Base-by-base conservation (phyloP, 164 flowering plant genomes). In the Aristolochia fimbriata region DNA sequence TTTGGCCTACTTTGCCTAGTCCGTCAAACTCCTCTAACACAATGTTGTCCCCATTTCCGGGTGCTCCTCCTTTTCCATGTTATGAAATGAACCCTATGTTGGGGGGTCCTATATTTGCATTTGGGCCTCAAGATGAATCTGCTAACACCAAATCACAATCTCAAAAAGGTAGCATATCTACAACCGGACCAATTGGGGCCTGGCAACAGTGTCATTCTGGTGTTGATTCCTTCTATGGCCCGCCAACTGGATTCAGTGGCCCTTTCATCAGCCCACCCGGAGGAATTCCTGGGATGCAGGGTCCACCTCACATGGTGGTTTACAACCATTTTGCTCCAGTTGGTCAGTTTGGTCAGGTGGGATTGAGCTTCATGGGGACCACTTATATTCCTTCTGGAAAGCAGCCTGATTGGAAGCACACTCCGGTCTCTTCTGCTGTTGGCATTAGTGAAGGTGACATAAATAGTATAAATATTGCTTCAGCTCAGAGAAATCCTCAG, bases 291-390 rank as follows among this genome's bases (percentile, higher is more conserved):
- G 95, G 91, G 55, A 85, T 85, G 63, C 98, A 87, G 67, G 91
- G 85, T 21, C 87, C 92, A 16, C 92, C 93, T 7, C 97, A 93
- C 72, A 93, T 93, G 99, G 91, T 90, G 59, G 87, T 93, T 15
- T 93, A 93, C 68, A 90, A 90, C 67, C 99, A 93, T 75, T 93
- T 86, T 75, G 84, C 97, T 49, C 99, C 96, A 31, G 94, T 93
- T 56, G 97, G 96, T 48, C 98, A 87, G 71, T 89, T 79, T 77
- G 96, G 97, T 58, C 97, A 89, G 72, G 87, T 89, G 51, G 99
- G 99, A 46, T 74, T 93, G 70, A 90, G 97, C 73, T 88, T 83
- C 69, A 88, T 90, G 99, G 99, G 99, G 50, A 65, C 97, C 20
- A 82, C 97, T 2, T 93, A 86, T 58, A 79, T 93, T 51, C 92